Conservation (phyloP, 208 protist genomes). For the Trypanosoma cruzi region DNA sequence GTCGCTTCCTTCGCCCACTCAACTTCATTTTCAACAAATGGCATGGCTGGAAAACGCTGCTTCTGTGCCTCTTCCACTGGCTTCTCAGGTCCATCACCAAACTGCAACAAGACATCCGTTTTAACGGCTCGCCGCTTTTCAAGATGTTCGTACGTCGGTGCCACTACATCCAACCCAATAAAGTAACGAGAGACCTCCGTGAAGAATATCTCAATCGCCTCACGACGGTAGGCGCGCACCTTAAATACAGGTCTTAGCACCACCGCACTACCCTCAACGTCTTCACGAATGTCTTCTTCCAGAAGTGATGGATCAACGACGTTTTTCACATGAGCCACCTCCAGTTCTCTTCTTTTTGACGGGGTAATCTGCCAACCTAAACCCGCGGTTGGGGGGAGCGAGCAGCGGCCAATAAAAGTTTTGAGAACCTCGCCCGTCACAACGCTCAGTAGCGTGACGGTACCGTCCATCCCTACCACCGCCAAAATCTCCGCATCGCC, state of each 20-base stretch:
- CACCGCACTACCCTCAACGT: neutral
- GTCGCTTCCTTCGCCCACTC: neutral
- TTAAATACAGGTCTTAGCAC: slow-evolving; percentile 79
- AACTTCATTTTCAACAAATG: neutral
- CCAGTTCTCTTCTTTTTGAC: neutral
- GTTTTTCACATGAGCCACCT: neutral
- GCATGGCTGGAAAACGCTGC: neutral
- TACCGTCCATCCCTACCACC: slow-evolving; percentile 75
- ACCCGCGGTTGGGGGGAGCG: neutral
- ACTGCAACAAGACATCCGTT: slow-evolving; percentile 67
- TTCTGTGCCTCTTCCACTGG: slow-evolving; percentile 8
- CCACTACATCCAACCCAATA: slow-evolving; percentile 65
- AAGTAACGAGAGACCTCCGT: slow-evolving; percentile 80
- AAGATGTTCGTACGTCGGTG: slow-evolving; percentile 85
- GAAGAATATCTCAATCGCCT: slow-evolving; percentile 82
- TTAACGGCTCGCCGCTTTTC: slow-evolving; percentile 40
- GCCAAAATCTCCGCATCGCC: slow-evolving; percentile 82
- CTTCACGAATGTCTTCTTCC: neutral
- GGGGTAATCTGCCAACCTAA: neutral
- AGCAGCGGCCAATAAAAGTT: slow-evolving; percentile 62
- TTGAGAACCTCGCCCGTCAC: slow-evolving; percentile 75
- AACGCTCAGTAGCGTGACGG: slow-evolving; percentile 74
- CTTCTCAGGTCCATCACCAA: slow-evolving; percentile 32
- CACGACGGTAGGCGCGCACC: slow-evolving; percentile 75
- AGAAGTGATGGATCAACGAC: neutral